Evolutionary conservation across 495 filamentous ascomycete genomes (phyloP), one percentile per base, ranked within the genome.

Genomic region (Penicillium canariense): DNA sequence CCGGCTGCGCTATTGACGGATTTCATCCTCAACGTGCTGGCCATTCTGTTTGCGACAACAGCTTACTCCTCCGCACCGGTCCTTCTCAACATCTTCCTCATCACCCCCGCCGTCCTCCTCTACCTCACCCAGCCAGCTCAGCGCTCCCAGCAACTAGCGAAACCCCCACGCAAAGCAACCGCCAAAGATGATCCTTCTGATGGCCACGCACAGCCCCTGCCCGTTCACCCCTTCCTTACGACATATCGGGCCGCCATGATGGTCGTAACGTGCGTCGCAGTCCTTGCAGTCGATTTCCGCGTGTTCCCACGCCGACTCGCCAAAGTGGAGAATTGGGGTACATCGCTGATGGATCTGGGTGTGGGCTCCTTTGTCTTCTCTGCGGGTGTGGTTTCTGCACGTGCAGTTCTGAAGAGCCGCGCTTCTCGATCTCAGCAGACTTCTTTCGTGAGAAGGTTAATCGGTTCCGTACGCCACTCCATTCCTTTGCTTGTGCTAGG

Each of bases 351-450:
- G 94, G 94, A 99, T 70, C 78, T 97, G 61, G 94, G 94, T 9
- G 94, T 99, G 40, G 94, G 94, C 5, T 96, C 92, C 1, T 99
- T 99, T 64, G 94, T 99, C 54, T 99, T 96, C 72, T 91, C 91
- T 2, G 87, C 87, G 5, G 94, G 94, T n/a, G 67, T 96, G n/a
- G 89, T 97, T 5, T 89, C 88, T 22, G 90, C 94, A 5, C 82
- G 93, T 36, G 81, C 89, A n/a, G 74, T 91, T n/a, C 75, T 97
- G 22, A 92, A 90, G 63, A 82, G 84, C 56, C 77, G 81, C 30
- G 76, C 75, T 5, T 76, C 69, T 32, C 43, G 63, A 25, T 68
- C 76, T 14, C 43, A 59, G 48, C 64, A 68, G 30, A 54, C 47
- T 7, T 63, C 82, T 6, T 66, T 93, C 6, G 39, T 56, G 9